Base-by-base conservation (phyloP, 176 grass and related monocot genomes). In the Musa beccarii region DNA sequence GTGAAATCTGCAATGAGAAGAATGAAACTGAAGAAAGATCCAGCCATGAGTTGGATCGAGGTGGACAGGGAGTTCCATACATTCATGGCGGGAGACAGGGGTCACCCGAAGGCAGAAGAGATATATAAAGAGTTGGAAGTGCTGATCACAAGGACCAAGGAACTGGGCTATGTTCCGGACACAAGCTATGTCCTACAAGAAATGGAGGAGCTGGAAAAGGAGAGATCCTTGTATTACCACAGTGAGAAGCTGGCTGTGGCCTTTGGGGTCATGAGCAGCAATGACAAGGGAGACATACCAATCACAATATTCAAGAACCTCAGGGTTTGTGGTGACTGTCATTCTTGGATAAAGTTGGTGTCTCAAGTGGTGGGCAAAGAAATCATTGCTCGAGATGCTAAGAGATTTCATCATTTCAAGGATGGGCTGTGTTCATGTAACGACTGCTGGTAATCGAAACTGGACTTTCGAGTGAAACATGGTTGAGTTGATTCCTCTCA, bases 291-390 rank as follows among this genome's bases (percentile, higher is more conserved):
- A 12, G 62, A 29, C 49, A 14, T 3, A 63, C 71, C 68, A 3
- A 66, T 80, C 14, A 65, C 79, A 64, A 73, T 80, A 52, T 80
- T 80, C 69, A 80, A 80, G 69, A 80, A 80, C 69, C 79, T 80
- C 64, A 80, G 79, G 23, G 69, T 80, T 73, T 80, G 79, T 53
- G 69, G 79, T 20, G 79, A 80, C 61, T 80, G 79, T 23, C 79
- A 80, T 64, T 62, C 69, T 63, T 80, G 79, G 79, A 63, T 80
- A 20, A 80, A 80, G 15, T 73, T 73, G 43, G 69, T 80, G 9
- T 53, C 79, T 64, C 21, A 63, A 4, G 55, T 52, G 21, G 43
- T 73, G 43, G 56, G 49, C 1, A 80, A 64, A 71, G 57, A 80
- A 59, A 80, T 80, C 13, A 73, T 80, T 20, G 79, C 79, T 65